phyloP scores from a whole-genome alignment of 371 early-diverging fungal genomes.

The Saksenaea vasiformis region DNA sequence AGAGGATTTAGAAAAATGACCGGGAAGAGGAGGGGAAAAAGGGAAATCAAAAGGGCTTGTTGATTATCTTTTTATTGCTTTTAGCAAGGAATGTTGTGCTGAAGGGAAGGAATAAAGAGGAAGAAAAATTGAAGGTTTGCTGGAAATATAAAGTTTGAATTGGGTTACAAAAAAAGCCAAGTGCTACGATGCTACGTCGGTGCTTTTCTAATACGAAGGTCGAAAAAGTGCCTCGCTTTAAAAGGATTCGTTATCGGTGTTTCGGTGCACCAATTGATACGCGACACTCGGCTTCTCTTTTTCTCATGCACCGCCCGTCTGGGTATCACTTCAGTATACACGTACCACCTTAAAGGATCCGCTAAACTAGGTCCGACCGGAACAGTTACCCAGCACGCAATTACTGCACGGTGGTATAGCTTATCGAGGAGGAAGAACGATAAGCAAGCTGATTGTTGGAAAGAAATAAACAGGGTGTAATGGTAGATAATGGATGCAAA shows the following conservation, averaged over 20 bases:
- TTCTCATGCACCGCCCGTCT: constrained; percentile 7
- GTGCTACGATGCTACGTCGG: constrained; percentile 7
- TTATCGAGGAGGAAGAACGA: neutral
- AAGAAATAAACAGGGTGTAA: neutral
- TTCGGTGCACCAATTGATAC: constrained; percentile 1
- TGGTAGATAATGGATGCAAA: neutral
- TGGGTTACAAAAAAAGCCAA: constrained; percentile 2
- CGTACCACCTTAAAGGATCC: constrained; percentile 2
- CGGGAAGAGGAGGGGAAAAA: constrained; percentile 1
- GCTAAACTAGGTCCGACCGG: constrained; percentile 4
- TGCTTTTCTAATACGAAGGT: constrained; percentile 1
- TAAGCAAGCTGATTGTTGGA: neutral
- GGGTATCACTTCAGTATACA: constrained; percentile 1
- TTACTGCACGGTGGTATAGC: neutral
- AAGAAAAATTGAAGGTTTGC: neutral
- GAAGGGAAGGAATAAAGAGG: constrained; percentile 6
- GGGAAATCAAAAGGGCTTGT: neutral
- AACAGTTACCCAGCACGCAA: neutral
- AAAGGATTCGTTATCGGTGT: constrained; percentile 5
- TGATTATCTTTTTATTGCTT: neutral
- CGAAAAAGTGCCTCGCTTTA: constrained; percentile 1
- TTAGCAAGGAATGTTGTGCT: constrained; percentile 4
- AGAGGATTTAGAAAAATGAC: constrained; percentile 1
- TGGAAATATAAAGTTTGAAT: constrained; percentile 1
- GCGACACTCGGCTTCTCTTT: neutral